Evolutionary conservation across 2,329 filamentous ascomycete species (phyloP).

Genomic region (Sclerotinia sclerotiorum): DNA sequence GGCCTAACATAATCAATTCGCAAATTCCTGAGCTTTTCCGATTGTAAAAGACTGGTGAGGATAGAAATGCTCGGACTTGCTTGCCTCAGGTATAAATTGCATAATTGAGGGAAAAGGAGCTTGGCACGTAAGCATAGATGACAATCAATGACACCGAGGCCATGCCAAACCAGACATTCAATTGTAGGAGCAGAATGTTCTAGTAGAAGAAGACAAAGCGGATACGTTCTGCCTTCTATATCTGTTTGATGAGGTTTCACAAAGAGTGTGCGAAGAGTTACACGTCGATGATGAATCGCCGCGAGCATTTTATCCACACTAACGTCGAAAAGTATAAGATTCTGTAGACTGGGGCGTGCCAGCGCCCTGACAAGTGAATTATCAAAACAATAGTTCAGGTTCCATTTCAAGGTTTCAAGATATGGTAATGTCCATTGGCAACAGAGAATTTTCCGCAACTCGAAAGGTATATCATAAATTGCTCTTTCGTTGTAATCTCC

Average conservation of each 20-base stretch:
- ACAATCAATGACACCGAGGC: neutral
- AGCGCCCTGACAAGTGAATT: neutral
- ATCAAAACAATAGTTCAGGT: neutral
- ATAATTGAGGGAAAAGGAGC: neutral
- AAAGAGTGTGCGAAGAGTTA: neutral
- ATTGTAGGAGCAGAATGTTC: neutral
- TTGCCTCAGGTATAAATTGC: neutral
- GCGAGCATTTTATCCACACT: neutral
- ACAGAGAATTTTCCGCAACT: neutral
- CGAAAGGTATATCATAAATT: neutral
- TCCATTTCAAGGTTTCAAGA: neutral
- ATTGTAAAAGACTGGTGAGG: neutral
- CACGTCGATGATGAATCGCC: neutral
- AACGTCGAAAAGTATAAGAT: neutral
- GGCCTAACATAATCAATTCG: neutral
- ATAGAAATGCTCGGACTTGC: neutral
- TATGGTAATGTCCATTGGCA: neutral
- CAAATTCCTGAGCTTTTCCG: neutral
- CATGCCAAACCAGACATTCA: neutral
- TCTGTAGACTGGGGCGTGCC: neutral
- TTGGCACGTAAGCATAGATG: neutral
- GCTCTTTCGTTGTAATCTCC: too few species aligned
- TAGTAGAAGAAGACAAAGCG: neutral
- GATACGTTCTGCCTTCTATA: neutral
- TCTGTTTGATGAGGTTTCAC: neutral